A percentile compares a stretch with the other conserved stretches of the same genome.
These are phyloP conservation scores for Phlyctochytrium arcticum DNA, from an alignment of 192 early-diverging fungal genomes.

Conservation along the genomic window DNA sequence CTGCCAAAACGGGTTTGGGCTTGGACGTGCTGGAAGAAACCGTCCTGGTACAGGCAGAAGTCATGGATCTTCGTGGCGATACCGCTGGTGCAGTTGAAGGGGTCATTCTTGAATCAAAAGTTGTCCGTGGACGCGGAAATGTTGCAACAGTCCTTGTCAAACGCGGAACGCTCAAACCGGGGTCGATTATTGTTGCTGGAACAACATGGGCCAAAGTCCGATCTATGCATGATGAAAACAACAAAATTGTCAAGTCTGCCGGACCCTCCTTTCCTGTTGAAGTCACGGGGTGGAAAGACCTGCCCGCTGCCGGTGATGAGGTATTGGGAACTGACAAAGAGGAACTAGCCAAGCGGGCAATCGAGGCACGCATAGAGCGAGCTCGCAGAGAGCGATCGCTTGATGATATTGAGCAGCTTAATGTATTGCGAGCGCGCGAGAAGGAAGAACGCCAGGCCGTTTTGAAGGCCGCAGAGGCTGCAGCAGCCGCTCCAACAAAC, in stretches of 20 bases:
- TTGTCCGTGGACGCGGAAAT: conserved; percentile 79
- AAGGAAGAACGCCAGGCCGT: conserved; percentile 8
- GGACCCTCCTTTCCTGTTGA: conserved; percentile 81
- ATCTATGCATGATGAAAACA: conserved; percentile 75
- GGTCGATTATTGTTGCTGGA: conserved; percentile 80
- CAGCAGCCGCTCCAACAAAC: conserved; percentile 47
- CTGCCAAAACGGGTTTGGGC: conserved; percentile 79
- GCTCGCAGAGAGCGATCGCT: conserved; percentile 58
- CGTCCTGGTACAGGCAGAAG: conserved; percentile 79
- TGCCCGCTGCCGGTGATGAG: conserved; percentile 87
- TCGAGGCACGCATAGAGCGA: conserved; percentile 61
- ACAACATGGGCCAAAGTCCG: conserved; percentile 83
- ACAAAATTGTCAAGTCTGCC: conserved; percentile 66
- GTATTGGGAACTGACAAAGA: conserved; percentile 72
- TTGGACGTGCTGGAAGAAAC: conserved; percentile 87
- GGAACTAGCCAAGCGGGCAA: conserved; percentile 70
- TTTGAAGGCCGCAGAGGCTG: conserved; percentile 49
- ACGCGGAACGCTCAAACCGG: conserved; percentile 79
- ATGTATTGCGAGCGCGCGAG: conserved; percentile 56
- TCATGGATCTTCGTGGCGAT: conserved; percentile 84
- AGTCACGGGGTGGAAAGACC: conserved; percentile 89
- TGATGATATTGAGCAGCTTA: conserved; percentile 69
- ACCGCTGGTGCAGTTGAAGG: conserved; percentile 73
- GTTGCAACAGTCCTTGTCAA: conserved; percentile 85
- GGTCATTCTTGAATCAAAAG: conserved; percentile 80